Evolutionary conservation across 257 asterid genomes (phyloP), one percentile per base, ranked within the genome.

Genomic region (Datura wrightii): DNA sequence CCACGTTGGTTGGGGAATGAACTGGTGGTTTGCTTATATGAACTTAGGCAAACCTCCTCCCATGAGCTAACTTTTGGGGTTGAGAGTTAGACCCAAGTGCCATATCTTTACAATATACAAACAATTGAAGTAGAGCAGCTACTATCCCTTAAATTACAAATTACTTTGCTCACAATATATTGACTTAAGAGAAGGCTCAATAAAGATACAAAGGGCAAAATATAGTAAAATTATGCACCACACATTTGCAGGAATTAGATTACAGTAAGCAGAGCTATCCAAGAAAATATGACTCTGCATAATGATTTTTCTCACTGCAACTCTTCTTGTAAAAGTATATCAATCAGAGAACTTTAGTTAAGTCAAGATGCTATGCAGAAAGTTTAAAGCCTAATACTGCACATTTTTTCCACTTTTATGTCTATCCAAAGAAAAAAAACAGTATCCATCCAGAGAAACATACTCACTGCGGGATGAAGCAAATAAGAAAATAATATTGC

Each of bases 361-460:
- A 16, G 31, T 56, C 63, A 56, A 2, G 24, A 56, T 56, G 63
- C 31, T 24, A 24, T 16, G 31, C 63, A 56, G 63, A 56, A 56
- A 56, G 63, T 31, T 56, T 56, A 18, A 56, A 56, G 24, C 63
- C 10, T 56, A 56, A 15, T 18, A 18, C 63, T 56, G 63, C 63
- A 56, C 10, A 56, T 56, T 56, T 56, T 56, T 56, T 16, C 19
- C 63, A 56, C 63, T 16, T 15, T 56, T 56, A 56, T 18, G 63
- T 18, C 63, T 55, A 16, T 55, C 60, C 19, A 55, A 15, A 55
- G 60, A 55, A 53, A 53, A 8, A 50, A 8, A 8, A 8, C 55
- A 50, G 55, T 50, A 50, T 34, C 69, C 69, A 24, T 31, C 72
- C 72, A 65, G 72, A 67, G 52, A 39, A 66, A 66, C 76, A 66